Evolutionary conservation across 805 yeast species (phyloP).

Genomic region (Myxozyma kluyveri): DNA sequence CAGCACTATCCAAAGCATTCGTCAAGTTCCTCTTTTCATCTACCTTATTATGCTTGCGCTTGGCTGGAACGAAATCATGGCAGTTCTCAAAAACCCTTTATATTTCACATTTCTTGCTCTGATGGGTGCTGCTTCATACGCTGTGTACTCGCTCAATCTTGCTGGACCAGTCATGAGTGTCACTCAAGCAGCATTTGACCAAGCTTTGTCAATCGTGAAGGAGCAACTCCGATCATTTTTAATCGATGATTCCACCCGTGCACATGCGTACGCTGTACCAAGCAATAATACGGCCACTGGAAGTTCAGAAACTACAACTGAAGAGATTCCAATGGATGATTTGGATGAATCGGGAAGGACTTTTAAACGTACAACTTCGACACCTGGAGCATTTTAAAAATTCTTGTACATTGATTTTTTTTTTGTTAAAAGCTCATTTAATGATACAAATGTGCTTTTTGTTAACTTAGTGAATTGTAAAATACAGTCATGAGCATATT

Average conservation of each 20-base stretch:
- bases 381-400: neutral
- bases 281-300: neutral
- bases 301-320: neutral
- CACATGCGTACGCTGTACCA: neutral
- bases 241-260: neutral
- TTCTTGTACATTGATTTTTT: too few relatives aligned
- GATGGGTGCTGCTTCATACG: slow-evolving; percentile 60
- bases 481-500: too few relatives aligned
- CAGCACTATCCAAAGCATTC: slow-evolving; percentile 69
- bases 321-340: neutral
- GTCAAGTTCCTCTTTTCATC: slow-evolving; percentile 81
- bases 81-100: slow-evolving; percentile 75
- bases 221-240: slow-evolving; percentile 16
- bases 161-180: slow-evolving; percentile 72
- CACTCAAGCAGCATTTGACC: slow-evolving; percentile 22
- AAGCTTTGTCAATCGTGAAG: slow-evolving; percentile 16
- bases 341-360: neutral
- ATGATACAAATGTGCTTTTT: too few relatives aligned
- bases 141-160: slow-evolving; percentile 66
- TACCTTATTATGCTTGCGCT: slow-evolving; percentile 67
- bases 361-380: neutral
- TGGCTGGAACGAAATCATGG: slow-evolving; percentile 96
- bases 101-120: slow-evolving; percentile 59
- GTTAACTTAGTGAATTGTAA: too few relatives aligned
- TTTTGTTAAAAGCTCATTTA: too few relatives aligned